Evolutionary conservation across 2,329 filamentous ascomycete genomes (phyloP).

Genomic region (Capronia epimyces): DNA sequence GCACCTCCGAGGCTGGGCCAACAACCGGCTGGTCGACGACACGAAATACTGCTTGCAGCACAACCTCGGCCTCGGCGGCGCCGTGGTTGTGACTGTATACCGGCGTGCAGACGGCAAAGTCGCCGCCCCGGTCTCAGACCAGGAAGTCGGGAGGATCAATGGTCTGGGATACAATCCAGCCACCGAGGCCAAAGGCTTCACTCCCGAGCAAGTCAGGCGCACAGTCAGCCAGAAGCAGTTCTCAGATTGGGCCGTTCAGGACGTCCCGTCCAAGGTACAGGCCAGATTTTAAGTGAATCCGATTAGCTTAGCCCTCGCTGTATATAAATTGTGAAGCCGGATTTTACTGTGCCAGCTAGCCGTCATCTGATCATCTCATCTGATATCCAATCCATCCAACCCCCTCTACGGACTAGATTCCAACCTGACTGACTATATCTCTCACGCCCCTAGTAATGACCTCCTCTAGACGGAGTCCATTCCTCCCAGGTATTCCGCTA

Average conservation of each 20-base stretch:
- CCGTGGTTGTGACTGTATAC: conserved; percentile 85
- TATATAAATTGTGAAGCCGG: too few relatives aligned
- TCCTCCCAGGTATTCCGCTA: too few relatives aligned
- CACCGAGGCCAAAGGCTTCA: conserved; percentile 82
- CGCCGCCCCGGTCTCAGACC: conserved; percentile 56
- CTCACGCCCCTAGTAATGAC: too few relatives aligned
- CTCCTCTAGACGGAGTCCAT: too few relatives aligned
- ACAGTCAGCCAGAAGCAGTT: conserved; percentile 64
- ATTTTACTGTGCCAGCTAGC: too few relatives aligned
- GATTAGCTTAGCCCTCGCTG: background rate
- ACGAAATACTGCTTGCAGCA: conserved; percentile 79
- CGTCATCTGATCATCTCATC: too few relatives aligned
- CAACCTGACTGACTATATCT: too few relatives aligned
- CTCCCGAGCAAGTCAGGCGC: conserved; percentile 63
- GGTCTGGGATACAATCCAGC: conserved; percentile 87
- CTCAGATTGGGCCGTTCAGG: conserved; percentile 72
- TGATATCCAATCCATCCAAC: too few relatives aligned
- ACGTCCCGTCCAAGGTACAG: conserved; percentile 68
- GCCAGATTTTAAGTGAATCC: conserved; percentile 53
- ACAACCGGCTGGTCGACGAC: conserved; percentile 67
- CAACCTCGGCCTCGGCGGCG: conserved; percentile 86
- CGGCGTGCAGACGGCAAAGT: conserved; percentile 70
- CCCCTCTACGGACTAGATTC: too few relatives aligned
- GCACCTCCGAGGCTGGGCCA: conserved; percentile 94
- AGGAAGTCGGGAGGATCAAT: conserved; percentile 59